Percentiles rank a stretch among this genome's conserved stretches.
Conservation (phyloP, 2,329 filamentous ascomycete genomes). For the Colletotrichum sublineola region DNA sequence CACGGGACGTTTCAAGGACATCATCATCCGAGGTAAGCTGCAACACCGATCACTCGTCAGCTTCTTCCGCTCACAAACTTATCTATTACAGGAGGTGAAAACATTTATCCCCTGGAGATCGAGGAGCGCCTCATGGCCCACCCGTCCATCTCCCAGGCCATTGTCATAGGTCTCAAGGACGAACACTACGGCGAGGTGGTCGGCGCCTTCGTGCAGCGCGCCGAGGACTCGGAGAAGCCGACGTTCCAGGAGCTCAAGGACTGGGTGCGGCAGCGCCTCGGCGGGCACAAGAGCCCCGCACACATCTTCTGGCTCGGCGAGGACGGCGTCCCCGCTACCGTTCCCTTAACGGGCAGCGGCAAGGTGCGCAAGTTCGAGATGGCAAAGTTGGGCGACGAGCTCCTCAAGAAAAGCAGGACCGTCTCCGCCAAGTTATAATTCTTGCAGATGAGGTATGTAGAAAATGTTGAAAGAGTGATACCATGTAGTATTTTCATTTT, state of each 20-base stretch:
- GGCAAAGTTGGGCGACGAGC: slow-evolving; percentile 67
- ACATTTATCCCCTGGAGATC: slow-evolving; percentile 81
- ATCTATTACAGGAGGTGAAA: slow-evolving; percentile 71
- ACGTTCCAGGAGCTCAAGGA: slow-evolving; percentile 68
- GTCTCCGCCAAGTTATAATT: slow-evolving; percentile 59
- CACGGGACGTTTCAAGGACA: slow-evolving; percentile 83
- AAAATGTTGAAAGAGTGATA: slow-evolving; percentile 4
- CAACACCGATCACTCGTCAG: slow-evolving; percentile 27
- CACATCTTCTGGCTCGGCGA: slow-evolving; percentile 83
- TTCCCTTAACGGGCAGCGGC: slow-evolving; percentile 79
- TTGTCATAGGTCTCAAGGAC: slow-evolving; percentile 78
- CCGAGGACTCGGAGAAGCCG: slow-evolving; percentile 55
- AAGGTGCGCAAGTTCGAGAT: slow-evolving; percentile 79
- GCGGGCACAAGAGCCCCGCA: slow-evolving; percentile 76
- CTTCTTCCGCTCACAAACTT: slow-evolving; percentile 44
- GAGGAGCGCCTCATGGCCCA: slow-evolving; percentile 79
- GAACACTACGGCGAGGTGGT: slow-evolving; percentile 82
- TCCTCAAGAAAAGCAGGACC: slow-evolving; percentile 63
- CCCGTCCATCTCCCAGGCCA: slow-evolving; percentile 71
- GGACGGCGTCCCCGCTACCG: slow-evolving; percentile 64
- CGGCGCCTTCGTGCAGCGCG: slow-evolving; percentile 70
- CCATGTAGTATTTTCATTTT: neutral
- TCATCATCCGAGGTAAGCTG: slow-evolving; percentile 76
- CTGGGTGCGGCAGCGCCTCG: slow-evolving; percentile 73
- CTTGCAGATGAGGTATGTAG: neutral